Evolutionary conservation across 2,329 filamentous ascomycete species (phyloP).

Genomic region (Cyclaneusma minus): DNA sequence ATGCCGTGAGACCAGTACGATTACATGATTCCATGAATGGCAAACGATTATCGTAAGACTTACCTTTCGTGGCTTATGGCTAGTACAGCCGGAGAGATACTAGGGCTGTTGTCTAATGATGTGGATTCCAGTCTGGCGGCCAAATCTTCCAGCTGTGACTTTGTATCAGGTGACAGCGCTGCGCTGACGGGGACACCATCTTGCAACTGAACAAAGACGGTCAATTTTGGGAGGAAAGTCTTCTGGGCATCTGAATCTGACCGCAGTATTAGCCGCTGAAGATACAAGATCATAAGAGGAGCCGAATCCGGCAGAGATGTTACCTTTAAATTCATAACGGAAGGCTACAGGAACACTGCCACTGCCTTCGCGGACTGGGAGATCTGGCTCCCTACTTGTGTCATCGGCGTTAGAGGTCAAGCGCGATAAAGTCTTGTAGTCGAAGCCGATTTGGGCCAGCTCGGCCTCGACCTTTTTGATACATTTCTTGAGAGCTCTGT

Average conservation of each 20-base stretch:
- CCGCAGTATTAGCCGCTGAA: conserved; percentile 2
- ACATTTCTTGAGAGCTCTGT: conserved; percentile 75
- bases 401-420: conserved; percentile 27
- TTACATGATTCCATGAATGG: too few relatives aligned
- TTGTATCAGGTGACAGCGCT: conserved; percentile 38
- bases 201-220: conserved; percentile 50
- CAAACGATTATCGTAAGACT: too few relatives aligned
- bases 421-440: conserved; percentile 51
- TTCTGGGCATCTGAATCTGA: conserved; percentile 21
- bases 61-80: too few relatives aligned
- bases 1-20: too few relatives aligned
- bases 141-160: conserved; percentile 44
- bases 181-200: conserved; percentile 56
- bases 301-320: too few relatives aligned
- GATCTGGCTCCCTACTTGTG: neutral
- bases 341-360: conserved; percentile 24
- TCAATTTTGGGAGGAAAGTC: conserved; percentile 49
- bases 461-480: conserved; percentile 67
- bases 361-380: conserved; percentile 2
- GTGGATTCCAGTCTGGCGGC: conserved; percentile 23
- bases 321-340: conserved; percentile 40
- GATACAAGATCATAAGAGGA: conserved; percentile 1
- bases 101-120: too few relatives aligned
- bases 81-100: too few relatives aligned
- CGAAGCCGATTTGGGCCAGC: conserved; percentile 54